Conservation (phyloP, 2,329 filamentous ascomycete genomes). For the Trichophyton rubrum region DNA sequence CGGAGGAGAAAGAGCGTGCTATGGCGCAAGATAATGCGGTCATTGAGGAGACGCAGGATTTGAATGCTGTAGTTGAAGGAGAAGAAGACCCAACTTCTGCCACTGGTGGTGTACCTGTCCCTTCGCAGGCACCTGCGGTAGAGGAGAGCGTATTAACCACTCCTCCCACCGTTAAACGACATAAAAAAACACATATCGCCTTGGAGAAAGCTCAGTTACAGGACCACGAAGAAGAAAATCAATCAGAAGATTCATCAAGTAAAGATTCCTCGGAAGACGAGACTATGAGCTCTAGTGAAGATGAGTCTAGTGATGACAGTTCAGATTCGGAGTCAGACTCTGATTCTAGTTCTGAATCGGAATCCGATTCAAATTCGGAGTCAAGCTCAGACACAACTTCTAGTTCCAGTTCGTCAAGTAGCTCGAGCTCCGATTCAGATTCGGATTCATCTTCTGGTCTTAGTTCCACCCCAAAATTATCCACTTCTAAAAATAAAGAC, state of each 20-base stretch:
- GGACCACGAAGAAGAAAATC: constrained; percentile 17
- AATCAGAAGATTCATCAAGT: not conserved
- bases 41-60: not conserved
- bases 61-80: not conserved
- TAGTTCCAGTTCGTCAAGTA: not conserved
- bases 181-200: not conserved
- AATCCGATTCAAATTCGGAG: constrained; percentile 8
- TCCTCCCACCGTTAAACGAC: not conserved
- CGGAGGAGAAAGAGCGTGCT: not conserved
- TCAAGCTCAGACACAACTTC: not conserved
- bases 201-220: not conserved
- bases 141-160: not conserved
- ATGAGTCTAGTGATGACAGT: constrained; percentile 6
- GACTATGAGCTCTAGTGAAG: constrained; percentile 12
- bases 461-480: not conserved
- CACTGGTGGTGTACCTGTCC: not conserved
- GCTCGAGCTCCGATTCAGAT: constrained; percentile 16
- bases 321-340: not conserved
- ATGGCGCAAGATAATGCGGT: not conserved
- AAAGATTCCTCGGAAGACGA: constrained; percentile 12
- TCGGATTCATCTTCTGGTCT: constrained; percentile 8
- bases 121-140: not conserved
- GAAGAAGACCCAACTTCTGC: not conserved
- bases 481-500: constrained; percentile 16
- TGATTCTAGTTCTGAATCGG: not conserved